Evolutionary conservation across 2,329 filamentous ascomycete genomes (phyloP), one percentile per base, ranked within the genome.

Genomic region (Venturiaceae sp.): DNA sequence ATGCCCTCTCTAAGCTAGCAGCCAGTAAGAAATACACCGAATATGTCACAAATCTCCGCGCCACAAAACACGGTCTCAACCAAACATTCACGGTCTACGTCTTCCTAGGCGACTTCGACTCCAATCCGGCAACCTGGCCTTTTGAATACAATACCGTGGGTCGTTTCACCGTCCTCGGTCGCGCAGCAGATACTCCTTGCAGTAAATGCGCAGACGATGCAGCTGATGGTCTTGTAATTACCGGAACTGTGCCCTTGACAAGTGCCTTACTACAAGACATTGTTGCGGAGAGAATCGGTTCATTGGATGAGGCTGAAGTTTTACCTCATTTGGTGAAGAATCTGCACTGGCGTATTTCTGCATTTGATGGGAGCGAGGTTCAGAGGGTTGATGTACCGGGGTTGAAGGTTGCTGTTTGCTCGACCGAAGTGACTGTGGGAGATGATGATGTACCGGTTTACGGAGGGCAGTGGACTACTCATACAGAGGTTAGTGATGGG

Each of bases 111-210:
- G 64, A 65, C 7, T 71, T 72, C 57, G 55, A 64, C 36, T 47
- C 58, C 2, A 63, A 68, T 16, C 62, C 67, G 1, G 37, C 53
- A 9, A 62, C 61, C 21, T 71, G 74, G 70, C 63, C 69, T 5
- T 70, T 68, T 1, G 72, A 73, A 58, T 64, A 66, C 26, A 73
- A 74, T 53, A 72, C 74, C 33, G 68, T 77, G 23, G 73, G 74
- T 16, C 44, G 44, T 26, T 47, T 47, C 44, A 47, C 44, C 5
- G 6, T 47, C 11, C 23, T 47, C 8, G 44, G 44, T 14, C 44
- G 44, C 13, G 44, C 23, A 6, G 58, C 62, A 6, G 57, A 59
- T 5, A 66, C 66, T 60, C 59, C 67, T 63, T 73, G 68, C 57
- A 64, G 67, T 58, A 64, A 69, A 66, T 67, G 67, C 65, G 62